These are phyloP conservation scores for Lycium ferocissimum DNA, from an alignment of 257 asterid genomes.

Conservation along the genomic window DNA sequence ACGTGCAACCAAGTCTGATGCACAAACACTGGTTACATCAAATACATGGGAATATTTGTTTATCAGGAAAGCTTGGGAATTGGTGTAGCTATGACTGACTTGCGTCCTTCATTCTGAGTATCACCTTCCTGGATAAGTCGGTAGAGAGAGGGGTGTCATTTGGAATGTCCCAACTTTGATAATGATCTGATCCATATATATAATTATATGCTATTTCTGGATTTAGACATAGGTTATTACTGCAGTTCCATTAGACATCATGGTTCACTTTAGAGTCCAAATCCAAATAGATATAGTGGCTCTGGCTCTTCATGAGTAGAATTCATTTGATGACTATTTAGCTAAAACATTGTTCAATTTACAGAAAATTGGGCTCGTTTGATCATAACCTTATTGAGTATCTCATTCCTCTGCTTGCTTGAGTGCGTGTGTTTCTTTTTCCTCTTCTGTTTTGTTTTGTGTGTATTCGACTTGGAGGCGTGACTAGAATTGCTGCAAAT, in stretches of 20 bases:
- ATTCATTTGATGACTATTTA: background rate
- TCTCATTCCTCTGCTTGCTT: background rate
- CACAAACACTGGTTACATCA: background rate
- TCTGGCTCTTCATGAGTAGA: background rate
- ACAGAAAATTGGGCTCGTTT: background rate
- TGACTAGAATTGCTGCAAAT: slow-evolving; percentile 14
- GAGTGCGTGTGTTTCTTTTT: background rate
- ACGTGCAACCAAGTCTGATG: background rate
- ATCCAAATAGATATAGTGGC: background rate
- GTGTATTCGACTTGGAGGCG: background rate
- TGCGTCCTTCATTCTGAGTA: background rate
- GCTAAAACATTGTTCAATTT: background rate
- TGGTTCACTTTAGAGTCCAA: background rate
- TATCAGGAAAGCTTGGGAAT: background rate
- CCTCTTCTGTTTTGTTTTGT: background rate
- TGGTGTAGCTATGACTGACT: background rate
- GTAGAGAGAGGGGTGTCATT: background rate
- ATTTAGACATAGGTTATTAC: background rate
- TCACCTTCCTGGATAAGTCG: background rate
- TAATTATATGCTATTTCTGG: too few species aligned
- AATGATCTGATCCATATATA: background rate
- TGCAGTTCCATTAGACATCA: background rate
- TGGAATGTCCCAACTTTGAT: background rate
- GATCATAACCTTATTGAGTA: background rate
- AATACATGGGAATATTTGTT: background rate